These are phyloP conservation scores for Cucurbita ficifolia DNA, from an alignment of 306 rosid genomes.

Conservation along the genomic window DNA sequence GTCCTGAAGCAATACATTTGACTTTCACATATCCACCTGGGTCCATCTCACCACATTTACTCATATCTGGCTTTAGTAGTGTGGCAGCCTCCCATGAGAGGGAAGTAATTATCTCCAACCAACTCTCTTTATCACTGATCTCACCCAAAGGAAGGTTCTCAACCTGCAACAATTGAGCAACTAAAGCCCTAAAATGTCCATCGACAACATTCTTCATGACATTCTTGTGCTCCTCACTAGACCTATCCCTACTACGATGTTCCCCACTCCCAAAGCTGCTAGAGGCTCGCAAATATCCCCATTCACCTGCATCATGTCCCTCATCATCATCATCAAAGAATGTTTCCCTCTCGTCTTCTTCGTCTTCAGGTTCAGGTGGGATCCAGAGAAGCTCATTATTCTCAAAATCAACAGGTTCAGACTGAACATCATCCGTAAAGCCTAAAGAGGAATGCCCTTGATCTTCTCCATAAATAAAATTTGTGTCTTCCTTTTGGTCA, in stretches of 20 bases:
- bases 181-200: slow-evolving; percentile 88
- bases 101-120: slow-evolving; percentile 83
- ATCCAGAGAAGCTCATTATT: slow-evolving; percentile 90
- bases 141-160: slow-evolving; percentile 60
- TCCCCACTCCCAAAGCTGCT: slow-evolving; percentile 59
- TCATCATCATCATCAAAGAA: slow-evolving; percentile 62
- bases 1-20: slow-evolving; percentile 84
- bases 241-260: slow-evolving; percentile 49
- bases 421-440: slow-evolving; percentile 34
- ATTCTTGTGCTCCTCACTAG: slow-evolving; percentile 61
- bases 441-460: slow-evolving; percentile 45
- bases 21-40: slow-evolving; percentile 91
- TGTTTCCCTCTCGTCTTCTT: slow-evolving; percentile 73
- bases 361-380: slow-evolving; percentile 95
- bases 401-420: slow-evolving; percentile 89
- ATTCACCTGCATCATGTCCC: slow-evolving; percentile 55
- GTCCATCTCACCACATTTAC: slow-evolving; percentile 94
- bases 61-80: slow-evolving; percentile 81
- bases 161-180: slow-evolving; percentile 79
- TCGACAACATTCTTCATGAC: slow-evolving; percentile 86
- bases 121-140: slow-evolving; percentile 44
- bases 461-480: slow-evolving; percentile 11
- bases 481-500: slow-evolving; percentile 22
- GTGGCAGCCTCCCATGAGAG: slow-evolving; percentile 97
- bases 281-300: slow-evolving; percentile 58